Evolutionary conservation across 768 basidiomycete species (phyloP).

Genomic region (Amanita molliuscula): DNA sequence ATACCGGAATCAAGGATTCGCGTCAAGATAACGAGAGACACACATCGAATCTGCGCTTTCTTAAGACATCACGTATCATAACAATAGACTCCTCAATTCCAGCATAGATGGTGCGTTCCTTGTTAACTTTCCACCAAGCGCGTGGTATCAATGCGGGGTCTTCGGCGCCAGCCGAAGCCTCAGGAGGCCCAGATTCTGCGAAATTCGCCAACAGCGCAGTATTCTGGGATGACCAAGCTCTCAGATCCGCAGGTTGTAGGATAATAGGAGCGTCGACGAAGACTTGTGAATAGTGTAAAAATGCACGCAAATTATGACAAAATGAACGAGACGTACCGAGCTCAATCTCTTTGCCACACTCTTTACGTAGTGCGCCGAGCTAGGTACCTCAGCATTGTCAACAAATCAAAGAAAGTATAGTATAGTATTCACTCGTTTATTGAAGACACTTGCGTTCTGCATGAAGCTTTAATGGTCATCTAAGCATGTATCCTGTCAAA

Average conservation of each 20-base stretch:
- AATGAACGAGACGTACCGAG: slow-evolving; percentile 31
- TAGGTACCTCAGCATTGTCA: slow-evolving; percentile 15
- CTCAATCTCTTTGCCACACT: slow-evolving; percentile 54
- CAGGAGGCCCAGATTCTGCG: slow-evolving; percentile 23
- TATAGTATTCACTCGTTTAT: slow-evolving; percentile 46
- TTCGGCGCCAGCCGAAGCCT: slow-evolving; percentile 23
- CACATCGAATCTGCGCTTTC: slow-evolving; percentile 56
- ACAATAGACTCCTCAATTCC: slow-evolving; percentile 53
- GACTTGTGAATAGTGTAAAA: slow-evolving; percentile 30
- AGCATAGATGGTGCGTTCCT: slow-evolving; percentile 34
- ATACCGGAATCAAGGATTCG: slow-evolving; percentile 7
- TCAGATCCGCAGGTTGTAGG: slow-evolving; percentile 54
- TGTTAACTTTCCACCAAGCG: slow-evolving; percentile 62
- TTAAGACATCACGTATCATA: slow-evolving; percentile 45
- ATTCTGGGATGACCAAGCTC: slow-evolving; percentile 15
- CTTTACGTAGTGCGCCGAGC: slow-evolving; percentile 67
- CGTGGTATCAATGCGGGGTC: slow-evolving; percentile 50
- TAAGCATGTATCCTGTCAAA: not conserved
- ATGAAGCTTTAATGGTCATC: slow-evolving; percentile 37
- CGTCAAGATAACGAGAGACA: slow-evolving; percentile 15
- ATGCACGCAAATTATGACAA: not conserved
- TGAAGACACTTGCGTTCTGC: slow-evolving; percentile 62
- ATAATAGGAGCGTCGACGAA: slow-evolving; percentile 66
- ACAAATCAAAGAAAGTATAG: not conserved
- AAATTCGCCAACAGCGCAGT: slow-evolving; percentile 6